Conservation (phyloP, 2,329 filamentous ascomycete genomes). For the Phaeosphaeria sp. region DNA sequence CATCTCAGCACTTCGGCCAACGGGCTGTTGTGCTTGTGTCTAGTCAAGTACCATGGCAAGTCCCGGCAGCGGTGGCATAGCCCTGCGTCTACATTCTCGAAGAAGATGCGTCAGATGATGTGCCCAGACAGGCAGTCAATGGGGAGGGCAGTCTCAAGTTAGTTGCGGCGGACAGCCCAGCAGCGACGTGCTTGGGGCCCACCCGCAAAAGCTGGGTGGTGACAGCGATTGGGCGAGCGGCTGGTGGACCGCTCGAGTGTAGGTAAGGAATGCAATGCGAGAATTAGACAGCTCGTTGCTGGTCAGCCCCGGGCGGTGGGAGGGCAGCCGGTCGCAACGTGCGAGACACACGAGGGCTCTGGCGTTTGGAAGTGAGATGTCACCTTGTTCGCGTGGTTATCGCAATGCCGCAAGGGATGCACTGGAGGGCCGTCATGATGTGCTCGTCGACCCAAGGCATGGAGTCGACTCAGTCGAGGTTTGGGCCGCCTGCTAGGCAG, state of each 20-base stretch:
- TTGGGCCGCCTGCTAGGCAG: conserved; percentile 23
- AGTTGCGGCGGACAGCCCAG: conserved; percentile 35
- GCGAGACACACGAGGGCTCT: conserved; percentile 42
- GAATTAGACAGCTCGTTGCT: conserved; percentile 26
- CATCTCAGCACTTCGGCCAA: conserved; percentile 43
- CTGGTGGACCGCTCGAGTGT: conserved; percentile 1
- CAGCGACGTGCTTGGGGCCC: conserved; percentile 12
- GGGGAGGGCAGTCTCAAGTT: conserved; percentile 33
- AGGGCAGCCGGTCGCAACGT: conserved; percentile 39
- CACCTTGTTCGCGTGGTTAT: conserved; percentile 35
- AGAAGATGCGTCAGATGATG: conserved; percentile 42
- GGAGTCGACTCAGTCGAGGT: conserved; percentile 24
- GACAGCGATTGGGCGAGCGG: conserved; percentile 23
- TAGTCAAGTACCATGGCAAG: conserved; percentile 36
- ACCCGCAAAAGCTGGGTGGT: conserved; percentile 16
- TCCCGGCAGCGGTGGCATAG: conserved; percentile 29
- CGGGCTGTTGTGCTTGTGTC: conserved; percentile 43
- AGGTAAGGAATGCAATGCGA: conserved; percentile 45
- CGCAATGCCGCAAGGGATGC: conserved; percentile 25
- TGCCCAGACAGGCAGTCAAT: conserved; percentile 26
- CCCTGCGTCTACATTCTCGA: conserved; percentile 32
- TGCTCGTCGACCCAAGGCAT: conserved; percentile 16
- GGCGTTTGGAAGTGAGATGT: conserved; percentile 33
- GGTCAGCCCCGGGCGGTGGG: conserved; percentile 36
- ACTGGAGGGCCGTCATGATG: conserved; percentile 10